Percentiles rank a stretch among this genome's conserved stretches.
phyloP scores from a whole-genome alignment of 306 rosid genomes.

The Rubus parviflorus region DNA sequence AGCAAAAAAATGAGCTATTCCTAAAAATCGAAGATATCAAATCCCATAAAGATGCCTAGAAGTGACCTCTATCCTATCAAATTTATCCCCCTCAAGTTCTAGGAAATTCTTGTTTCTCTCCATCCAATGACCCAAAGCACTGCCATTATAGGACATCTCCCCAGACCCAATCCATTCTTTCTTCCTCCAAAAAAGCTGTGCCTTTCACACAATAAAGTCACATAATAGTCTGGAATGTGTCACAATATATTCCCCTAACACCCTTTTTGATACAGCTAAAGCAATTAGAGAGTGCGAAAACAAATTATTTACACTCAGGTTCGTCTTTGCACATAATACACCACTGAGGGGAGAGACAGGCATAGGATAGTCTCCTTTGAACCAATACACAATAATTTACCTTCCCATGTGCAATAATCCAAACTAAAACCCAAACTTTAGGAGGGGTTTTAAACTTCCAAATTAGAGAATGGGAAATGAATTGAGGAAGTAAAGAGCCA shows the following conservation, averaged over 20 bases:
- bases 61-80: background rate
- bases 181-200: background rate
- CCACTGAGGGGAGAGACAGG: background rate
- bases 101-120: background rate
- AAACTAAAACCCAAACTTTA: background rate
- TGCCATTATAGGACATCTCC: background rate
- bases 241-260: background rate
- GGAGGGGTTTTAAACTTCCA: background rate
- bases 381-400: background rate
- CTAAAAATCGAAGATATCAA: background rate
- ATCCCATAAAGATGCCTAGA: background rate
- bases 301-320: background rate
- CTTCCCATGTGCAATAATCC: background rate
- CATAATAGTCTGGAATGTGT: background rate
- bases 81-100: background rate
- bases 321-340: background rate
- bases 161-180: background rate
- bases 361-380: background rate
- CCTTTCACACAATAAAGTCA: background rate
- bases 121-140: background rate
- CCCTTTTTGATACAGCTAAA: background rate
- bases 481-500: background rate
- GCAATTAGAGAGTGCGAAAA: background rate
- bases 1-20: background rate
- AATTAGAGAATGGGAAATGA: background rate